Evolutionary conservation across 805 yeast species (phyloP), one percentile per base, ranked within the genome.

Genomic region (Diddensiella santjacobensis): DNA sequence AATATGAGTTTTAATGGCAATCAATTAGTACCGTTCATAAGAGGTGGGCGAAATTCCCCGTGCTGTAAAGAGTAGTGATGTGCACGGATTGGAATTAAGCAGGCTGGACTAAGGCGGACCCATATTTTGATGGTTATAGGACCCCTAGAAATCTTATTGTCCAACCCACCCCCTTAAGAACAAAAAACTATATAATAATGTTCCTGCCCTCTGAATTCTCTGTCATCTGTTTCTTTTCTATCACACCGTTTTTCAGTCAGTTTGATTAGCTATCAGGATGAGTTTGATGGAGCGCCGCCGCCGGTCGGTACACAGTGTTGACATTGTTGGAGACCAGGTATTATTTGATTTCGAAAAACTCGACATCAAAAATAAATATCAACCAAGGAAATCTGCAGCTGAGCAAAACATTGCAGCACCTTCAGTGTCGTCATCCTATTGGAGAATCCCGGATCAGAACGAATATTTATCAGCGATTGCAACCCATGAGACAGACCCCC

Each of bases 401-500:
- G 38, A 13, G 10, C 38, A 13, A 15, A 17, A 13, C 20, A 6
- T 15, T 8, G 38, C 38, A 10, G 8, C 38, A 6, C 38, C 38
- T 29, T n/a, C 50, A 3, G 55, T 53, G n/a, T 40, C 54, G 1
- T 58, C 65, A 3, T 41, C 59, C 36, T 66, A 70, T 52, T 68
- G 71, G 72, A 55, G 56, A 38, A 65, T 70, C 2, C 73, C 73
- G 1, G 74, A 70, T 50, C 40, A 55, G 22, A 40, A 54, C 10
- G 54, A 58, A 37, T 65, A 63, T 44, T 55, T 70, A 29, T 66
- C 72, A 0, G 54, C 66, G 3, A 48, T 70, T 2, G 71, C 70
- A 1, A 53, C 63, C 11, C 71, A 69, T 43, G 63, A 61, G 31
- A 51, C 59, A 4, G 58, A 59, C n/a, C 72, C 75, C 1, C 60